A percentile compares a stretch with the other conserved stretches of the same genome.
phyloP scores from a whole-genome alignment of 345 rosid genomes.

The Sonneratia caseolaris region DNA sequence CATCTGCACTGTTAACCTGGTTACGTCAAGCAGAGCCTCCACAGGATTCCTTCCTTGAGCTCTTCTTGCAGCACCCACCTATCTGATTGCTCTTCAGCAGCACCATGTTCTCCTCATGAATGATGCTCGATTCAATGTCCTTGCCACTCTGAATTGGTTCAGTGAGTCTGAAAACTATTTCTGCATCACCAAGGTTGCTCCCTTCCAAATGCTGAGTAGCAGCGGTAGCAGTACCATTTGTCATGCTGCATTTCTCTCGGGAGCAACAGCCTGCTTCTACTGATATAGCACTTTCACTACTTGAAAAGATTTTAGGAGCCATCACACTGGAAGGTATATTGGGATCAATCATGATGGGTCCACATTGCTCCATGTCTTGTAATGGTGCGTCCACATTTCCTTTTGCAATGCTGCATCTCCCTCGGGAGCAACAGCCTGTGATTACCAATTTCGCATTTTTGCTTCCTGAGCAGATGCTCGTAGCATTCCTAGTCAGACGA shows the following conservation, averaged over 20 bases:
- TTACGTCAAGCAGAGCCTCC: neutral
- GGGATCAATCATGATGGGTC: neutral
- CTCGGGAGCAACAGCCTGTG: neutral
- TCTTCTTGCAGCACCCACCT: slow-evolving; percentile 37
- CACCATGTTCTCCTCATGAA: neutral
- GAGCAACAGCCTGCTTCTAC: neutral
- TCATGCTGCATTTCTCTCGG: neutral
- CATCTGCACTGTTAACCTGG: neutral
- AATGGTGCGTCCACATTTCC: neutral
- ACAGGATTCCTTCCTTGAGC: slow-evolving; percentile 28
- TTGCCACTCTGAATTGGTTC: neutral
- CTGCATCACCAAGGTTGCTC: neutral
- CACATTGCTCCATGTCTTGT: neutral
- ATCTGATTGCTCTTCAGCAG: slow-evolving; percentile 22
- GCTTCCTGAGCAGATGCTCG: neutral
- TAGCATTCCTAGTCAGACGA: neutral
- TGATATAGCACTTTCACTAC: neutral
- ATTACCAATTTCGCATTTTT: neutral
- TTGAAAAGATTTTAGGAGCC: neutral
- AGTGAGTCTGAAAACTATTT: neutral
- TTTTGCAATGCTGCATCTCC: neutral
- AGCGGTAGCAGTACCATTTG: neutral
- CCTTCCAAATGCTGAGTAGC: neutral
- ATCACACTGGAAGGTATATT: neutral
- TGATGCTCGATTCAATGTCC: neutral